Conservation (phyloP, 2,329 filamentous ascomycete species). For the Alternaria hordeiaustralica region DNA sequence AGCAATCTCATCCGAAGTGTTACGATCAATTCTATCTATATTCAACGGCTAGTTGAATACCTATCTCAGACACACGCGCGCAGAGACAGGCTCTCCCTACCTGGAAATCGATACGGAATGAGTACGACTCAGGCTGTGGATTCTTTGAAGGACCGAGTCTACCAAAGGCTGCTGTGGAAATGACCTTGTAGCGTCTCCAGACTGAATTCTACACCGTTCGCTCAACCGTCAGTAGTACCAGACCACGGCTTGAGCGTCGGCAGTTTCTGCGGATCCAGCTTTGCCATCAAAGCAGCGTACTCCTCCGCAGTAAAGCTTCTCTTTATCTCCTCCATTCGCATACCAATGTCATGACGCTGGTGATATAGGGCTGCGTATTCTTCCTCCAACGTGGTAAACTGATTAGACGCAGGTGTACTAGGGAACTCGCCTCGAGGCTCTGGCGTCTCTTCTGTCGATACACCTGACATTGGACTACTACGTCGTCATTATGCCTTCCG, state of each 20-base stretch:
- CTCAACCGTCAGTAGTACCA: background rate
- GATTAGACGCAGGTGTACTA: background rate
- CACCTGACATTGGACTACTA: background rate
- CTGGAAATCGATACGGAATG: background rate
- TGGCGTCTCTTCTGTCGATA: background rate
- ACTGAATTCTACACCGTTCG: background rate
- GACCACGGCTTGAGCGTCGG: background rate
- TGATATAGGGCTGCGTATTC: background rate
- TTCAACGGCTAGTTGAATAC: background rate
- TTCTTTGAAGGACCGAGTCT: background rate
- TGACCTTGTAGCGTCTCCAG: background rate
- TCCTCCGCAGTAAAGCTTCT: background rate
- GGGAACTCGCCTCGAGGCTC: background rate
- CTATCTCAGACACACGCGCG: background rate
- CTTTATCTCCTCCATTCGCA: background rate
- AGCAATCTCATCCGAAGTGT: background rate
- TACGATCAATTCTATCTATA: background rate
- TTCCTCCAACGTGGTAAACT: background rate
- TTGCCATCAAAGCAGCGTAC: background rate
- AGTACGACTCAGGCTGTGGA: background rate
- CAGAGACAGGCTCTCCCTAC: background rate
- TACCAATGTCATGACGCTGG: background rate
- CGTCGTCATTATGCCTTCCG: background rate
- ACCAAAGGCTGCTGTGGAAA: background rate
- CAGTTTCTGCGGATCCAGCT: background rate